Evolutionary conservation across 2,329 filamentous ascomycete genomes (phyloP).

Genomic region (Amesomyces nigricolor): DNA sequence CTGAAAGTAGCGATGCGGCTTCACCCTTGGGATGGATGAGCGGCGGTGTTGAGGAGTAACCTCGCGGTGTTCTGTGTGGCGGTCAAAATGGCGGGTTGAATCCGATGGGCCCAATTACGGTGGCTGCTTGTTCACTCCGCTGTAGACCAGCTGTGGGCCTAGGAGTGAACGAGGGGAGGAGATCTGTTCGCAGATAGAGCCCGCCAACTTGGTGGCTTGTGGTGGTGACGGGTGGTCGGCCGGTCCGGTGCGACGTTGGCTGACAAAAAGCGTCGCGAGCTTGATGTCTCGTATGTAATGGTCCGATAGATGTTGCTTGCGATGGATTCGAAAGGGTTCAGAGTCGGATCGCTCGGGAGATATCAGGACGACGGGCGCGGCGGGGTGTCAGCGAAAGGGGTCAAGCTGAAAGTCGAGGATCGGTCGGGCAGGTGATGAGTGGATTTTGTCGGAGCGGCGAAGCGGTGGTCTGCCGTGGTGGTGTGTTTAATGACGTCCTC

Average conservation of each 20-base stretch:
- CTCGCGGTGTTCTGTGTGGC: background rate
- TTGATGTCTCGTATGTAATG: background rate
- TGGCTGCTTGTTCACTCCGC: slow-evolving; percentile 94
- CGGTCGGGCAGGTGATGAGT: background rate
- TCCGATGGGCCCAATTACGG: slow-evolving; percentile 66
- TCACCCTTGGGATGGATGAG: slow-evolving; percentile 12
- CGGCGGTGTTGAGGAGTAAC: background rate
- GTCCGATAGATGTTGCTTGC: background rate
- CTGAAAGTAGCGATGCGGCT: background rate
- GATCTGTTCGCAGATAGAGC: slow-evolving; percentile 52
- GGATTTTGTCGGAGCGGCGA: background rate
- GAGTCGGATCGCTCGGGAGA: too few species aligned
- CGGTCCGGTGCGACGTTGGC: slow-evolving; percentile 4
- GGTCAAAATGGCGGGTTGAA: slow-evolving; percentile 14
- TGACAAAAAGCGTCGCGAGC: slow-evolving; percentile 2
- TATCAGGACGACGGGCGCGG: background rate
- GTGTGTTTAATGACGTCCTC: slow-evolving; percentile 2
- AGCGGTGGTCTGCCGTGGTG: background rate
- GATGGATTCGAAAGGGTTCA: too few species aligned
- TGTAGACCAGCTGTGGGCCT: slow-evolving; percentile 88
- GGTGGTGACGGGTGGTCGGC: slow-evolving; percentile 4
- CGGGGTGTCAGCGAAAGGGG: background rate
- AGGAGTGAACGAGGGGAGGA: slow-evolving; percentile 82
- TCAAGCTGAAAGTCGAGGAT: background rate
- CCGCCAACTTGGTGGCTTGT: slow-evolving; percentile 36